phyloP scores from a whole-genome alignment of 1,139 yeast species.

The Blastobotrys elegans region DNA sequence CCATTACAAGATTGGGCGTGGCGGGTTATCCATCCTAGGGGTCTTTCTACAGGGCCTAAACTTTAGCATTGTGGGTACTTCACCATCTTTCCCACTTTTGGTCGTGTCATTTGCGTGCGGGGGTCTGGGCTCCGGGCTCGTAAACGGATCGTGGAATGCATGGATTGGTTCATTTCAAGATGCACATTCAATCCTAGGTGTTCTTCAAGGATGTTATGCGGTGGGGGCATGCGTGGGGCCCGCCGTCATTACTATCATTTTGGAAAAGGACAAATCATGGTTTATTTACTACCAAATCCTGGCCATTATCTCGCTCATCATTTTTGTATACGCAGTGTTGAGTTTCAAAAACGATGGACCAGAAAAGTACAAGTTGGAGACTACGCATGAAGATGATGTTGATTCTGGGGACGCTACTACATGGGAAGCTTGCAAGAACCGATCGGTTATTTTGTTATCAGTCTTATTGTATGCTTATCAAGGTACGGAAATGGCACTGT shows the following conservation, averaged over 20 bases:
- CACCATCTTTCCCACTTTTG: conserved; percentile 36
- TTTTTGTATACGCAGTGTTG: conserved; percentile 7
- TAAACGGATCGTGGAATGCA: conserved; percentile 51
- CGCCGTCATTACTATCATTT: conserved; percentile 47
- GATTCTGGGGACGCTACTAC: conserved; percentile 7
- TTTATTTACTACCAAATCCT: conserved; percentile 46
- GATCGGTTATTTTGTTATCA: conserved; percentile 47
- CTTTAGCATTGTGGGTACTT: conserved; percentile 40
- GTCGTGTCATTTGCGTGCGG: conserved; percentile 51
- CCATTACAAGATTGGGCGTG: conserved; percentile 41
- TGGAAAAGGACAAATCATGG: conserved; percentile 46
- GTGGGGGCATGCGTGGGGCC: conserved; percentile 59
- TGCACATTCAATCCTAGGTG: conserved; percentile 46
- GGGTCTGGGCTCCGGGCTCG: conserved; percentile 54
- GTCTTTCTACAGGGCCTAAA: conserved; percentile 35
- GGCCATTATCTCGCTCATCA: conserved; percentile 23
- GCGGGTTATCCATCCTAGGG: conserved; percentile 39
- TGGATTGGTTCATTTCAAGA: conserved; percentile 49
- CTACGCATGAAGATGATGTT: neutral
- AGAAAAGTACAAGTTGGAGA: conserved; percentile 13
- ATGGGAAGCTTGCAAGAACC: conserved; percentile 14
- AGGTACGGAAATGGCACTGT: conserved; percentile 64
- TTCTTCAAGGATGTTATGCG: conserved; percentile 56
- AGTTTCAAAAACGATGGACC: conserved; percentile 19
- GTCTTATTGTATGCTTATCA: conserved; percentile 55